Conservation (phyloP, 1,139 yeast genomes). For the Magnusiomyces fungicola region DNA sequence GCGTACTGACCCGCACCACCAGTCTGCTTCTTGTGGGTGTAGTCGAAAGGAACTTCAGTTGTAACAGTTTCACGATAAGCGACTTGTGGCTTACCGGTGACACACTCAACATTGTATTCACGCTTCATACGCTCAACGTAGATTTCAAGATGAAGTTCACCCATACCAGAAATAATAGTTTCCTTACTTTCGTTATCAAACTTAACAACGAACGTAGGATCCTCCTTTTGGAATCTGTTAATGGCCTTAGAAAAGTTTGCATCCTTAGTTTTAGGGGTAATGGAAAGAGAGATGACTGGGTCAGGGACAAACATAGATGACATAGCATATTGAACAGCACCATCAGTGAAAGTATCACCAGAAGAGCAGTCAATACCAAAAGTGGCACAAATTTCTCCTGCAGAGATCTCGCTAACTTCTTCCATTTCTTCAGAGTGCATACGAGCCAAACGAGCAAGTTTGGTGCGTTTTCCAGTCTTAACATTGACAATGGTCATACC, state of each 20-base stretch:
- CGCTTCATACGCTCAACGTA: conserved; percentile 97
- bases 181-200: conserved; percentile 91
- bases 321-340: conserved; percentile 66
- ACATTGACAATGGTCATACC: conserved; percentile 86
- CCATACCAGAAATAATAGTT: conserved; percentile 97
- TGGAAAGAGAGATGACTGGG: conserved; percentile 90
- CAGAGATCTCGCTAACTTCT: conserved; percentile 90
- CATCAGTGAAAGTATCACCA: conserved; percentile 94
- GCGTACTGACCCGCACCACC: conserved; percentile 99
- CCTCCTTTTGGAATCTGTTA: conserved; percentile 96
- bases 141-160: conserved; percentile 92
- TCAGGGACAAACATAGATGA: conserved; percentile 98
- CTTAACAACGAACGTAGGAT: conserved; percentile 93
- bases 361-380: conserved; percentile 99
- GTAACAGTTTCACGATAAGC: conserved; percentile 94
- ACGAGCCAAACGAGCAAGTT: conserved; percentile 91
- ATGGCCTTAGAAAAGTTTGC: conserved; percentile 91
- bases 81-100: conserved; percentile 96
- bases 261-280: conserved; percentile 83
- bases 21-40: conserved; percentile 93
- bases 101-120: conserved; percentile 93
- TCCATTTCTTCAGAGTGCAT: conserved; percentile 99
- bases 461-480: conserved; percentile 87
- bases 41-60: conserved; percentile 70
- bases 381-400: conserved; percentile 99